Base-by-base conservation (phyloP, 176 grass and related monocot genomes). In the Triticum timopheevii region DNA sequence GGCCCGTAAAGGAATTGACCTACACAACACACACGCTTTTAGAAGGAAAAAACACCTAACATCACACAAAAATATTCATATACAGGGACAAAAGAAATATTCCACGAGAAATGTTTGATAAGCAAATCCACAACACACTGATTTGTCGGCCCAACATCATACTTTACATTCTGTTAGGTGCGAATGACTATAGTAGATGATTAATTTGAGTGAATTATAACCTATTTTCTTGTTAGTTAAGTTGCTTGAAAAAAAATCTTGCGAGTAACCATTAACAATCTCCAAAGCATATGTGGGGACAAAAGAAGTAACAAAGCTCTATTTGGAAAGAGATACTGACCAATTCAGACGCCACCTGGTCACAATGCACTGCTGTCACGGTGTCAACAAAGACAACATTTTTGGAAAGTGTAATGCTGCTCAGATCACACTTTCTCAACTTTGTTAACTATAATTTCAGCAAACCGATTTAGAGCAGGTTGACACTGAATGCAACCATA, bases 331-430 rank as follows among this genome's bases (percentile, higher is more conserved):
- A 39, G 54, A 84, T 64, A 42, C 65, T 87, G 72, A 95, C 91
- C 93, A 89, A 95, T 95, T 72, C 91, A 80, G 58, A 95, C 84
- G 56, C 91, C 93, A 7, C 83, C 91, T 56, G 84, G 89, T 80
- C 76, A 91, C 24, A 93, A 89, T 64, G 89, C 77, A 38, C 88
- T 89, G 73, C 90, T 91, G 5, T 38, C 36, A 38, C 36, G 6
- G 36, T 7, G 34, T 93, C 93, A 30, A 89, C 91, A 34, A 87
- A 91, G 61, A 93, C 86, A 24, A 91, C 58, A 33, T 87, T 95
- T 79, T 95, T 95, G 36, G 4, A 93, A 19, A 91, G 56, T 6
- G 93, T 86, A 77, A 95, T 91, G 50, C 87, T 89, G 65, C 88
- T 28, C 28, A 28, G 28, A 28, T 28, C 28, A 28, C 28, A 28